A percentile compares a stretch with the other conserved stretches of the same genome.
Evolutionary conservation across 768 basidiomycete species (phyloP).

Genomic region (Boletus edulis): DNA sequence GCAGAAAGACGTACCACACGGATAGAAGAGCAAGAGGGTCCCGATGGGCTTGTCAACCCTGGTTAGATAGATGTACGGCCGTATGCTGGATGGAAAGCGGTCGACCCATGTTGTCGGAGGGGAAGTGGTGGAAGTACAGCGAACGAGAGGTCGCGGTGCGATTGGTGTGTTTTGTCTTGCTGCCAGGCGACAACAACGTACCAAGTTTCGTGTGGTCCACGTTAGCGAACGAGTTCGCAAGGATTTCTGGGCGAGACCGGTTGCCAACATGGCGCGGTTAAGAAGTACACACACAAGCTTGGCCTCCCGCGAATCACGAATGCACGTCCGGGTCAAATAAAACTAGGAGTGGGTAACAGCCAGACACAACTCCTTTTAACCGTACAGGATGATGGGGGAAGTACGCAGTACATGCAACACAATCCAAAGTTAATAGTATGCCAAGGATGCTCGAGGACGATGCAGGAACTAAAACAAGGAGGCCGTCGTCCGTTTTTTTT

Average conservation of each 20-base stretch:
- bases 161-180: neutral
- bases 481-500: conserved; percentile 25
- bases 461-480: conserved; percentile 13
- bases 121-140: conserved; percentile 12
- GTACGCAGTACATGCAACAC: conserved; percentile 34
- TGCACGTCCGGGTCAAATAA: neutral
- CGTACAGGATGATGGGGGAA: conserved; percentile 18
- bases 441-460: conserved; percentile 27
- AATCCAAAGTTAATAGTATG: conserved; percentile 25
- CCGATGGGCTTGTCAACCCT: conserved; percentile 97
- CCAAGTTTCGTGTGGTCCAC: neutral
- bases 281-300: neutral
- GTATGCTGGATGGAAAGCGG: conserved; percentile 51
- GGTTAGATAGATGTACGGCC: conserved; percentile 83
- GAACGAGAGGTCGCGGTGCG: conserved; percentile 8
- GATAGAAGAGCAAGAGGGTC: conserved; percentile 86
- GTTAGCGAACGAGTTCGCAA: neutral
- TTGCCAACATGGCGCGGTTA: conserved; percentile 10
- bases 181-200: neutral
- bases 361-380: conserved; percentile 8
- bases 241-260: neutral
- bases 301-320: neutral
- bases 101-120: conserved; percentile 60
- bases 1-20: conserved; percentile 68
- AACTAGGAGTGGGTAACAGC: conserved; percentile 6